phyloP scores from a whole-genome alignment of 2,329 filamentous ascomycete species.

The Diaporthe vaccinii region DNA sequence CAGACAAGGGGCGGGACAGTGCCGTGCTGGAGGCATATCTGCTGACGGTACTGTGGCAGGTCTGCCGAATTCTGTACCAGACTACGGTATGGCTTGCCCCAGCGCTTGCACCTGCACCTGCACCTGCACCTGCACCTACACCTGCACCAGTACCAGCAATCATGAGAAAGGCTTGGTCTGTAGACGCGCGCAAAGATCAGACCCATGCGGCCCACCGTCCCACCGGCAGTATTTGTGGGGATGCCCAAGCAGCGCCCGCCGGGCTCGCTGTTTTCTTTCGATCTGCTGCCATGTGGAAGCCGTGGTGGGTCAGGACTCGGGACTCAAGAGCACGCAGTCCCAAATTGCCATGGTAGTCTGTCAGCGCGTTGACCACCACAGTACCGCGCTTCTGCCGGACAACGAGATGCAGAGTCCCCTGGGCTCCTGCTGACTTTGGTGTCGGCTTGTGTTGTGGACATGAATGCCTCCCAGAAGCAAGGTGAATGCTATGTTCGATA shows the following conservation, averaged over 20 bases:
- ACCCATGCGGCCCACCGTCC: constrained; percentile 31
- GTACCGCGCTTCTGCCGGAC: not conserved
- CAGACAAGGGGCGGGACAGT: constrained; percentile 18
- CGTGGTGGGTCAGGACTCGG: constrained; percentile 1
- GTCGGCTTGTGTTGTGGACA: not conserved
- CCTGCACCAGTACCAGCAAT: constrained; percentile 20
- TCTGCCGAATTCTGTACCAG: not conserved
- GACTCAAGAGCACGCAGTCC: not conserved
- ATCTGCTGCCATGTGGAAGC: constrained; percentile 25
- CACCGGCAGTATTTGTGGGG: constrained; percentile 28
- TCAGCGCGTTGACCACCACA: not conserved
- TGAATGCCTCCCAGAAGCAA: not conserved
- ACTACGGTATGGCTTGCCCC: not conserved
- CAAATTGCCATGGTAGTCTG: not conserved
- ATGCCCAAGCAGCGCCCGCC: not conserved
- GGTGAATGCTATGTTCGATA: not conserved
- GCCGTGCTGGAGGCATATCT: constrained; percentile 7
- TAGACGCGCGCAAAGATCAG: constrained; percentile 31
- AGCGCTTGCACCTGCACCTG: not conserved
- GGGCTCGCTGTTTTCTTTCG: constrained; percentile 1
- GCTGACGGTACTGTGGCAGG: constrained; percentile 1
- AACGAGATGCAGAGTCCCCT: not conserved
- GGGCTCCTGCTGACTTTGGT: not conserved
- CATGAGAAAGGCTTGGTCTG: not conserved
- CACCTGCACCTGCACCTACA: not conserved